Conservation (phyloP, 108 stramenopile species). For the Bacterosira constricta region DNA sequence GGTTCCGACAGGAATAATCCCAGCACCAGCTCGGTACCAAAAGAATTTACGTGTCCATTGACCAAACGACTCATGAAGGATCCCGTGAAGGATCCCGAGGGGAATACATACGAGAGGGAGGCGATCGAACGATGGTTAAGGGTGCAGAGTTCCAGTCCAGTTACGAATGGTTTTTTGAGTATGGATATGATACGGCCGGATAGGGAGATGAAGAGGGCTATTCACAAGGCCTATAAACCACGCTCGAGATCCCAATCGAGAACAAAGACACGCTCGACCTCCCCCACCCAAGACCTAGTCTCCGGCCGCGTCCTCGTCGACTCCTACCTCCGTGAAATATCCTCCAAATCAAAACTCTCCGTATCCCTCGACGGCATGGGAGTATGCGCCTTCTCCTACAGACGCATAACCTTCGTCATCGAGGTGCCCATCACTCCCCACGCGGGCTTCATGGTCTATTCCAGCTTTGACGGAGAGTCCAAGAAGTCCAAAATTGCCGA, state of each 20-base stretch:
- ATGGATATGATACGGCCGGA: slow-evolving; percentile 47
- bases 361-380: slow-evolving; percentile 42
- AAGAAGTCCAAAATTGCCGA: slow-evolving; percentile 2
- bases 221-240: slow-evolving; percentile 39
- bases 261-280: not conserved
- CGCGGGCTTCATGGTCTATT: slow-evolving; percentile 41
- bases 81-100: slow-evolving; percentile 81
- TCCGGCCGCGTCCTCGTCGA: slow-evolving; percentile 36
- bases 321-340: slow-evolving; percentile 40
- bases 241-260: slow-evolving; percentile 19
- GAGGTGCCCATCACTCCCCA: slow-evolving; percentile 37
- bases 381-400: slow-evolving; percentile 44
- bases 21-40: slow-evolving; percentile 11
- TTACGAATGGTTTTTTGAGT: slow-evolving; percentile 47
- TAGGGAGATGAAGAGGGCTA: slow-evolving; percentile 34
- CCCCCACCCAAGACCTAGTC: slow-evolving; percentile 15
- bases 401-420: slow-evolving; percentile 39
- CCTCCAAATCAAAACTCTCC: slow-evolving; percentile 33
- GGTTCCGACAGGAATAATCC: not conserved
- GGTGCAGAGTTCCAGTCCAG: slow-evolving; percentile 49
- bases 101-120: slow-evolving; percentile 80
- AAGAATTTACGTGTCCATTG: slow-evolving; percentile 69
- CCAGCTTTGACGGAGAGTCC: slow-evolving; percentile 26
- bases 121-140: slow-evolving; percentile 71
- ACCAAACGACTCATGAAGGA: slow-evolving; percentile 73